A percentile compares a stretch with the other conserved stretches of the same genome.
These are phyloP conservation scores for Boletus sensibilis DNA, from an alignment of 768 basidiomycete genomes.

Conservation along the genomic window DNA sequence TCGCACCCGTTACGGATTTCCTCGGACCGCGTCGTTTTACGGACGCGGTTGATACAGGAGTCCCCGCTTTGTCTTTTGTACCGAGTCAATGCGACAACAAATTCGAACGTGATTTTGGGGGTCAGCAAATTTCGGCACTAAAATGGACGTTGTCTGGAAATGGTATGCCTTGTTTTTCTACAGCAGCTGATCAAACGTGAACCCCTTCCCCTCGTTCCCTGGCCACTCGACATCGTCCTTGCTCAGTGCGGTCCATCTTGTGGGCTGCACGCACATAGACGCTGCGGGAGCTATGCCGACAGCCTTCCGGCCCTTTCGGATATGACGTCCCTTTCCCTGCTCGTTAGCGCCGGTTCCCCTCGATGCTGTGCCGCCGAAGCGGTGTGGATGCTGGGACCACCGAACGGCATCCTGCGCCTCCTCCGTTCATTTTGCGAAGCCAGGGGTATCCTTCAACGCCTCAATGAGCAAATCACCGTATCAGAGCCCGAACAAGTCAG, in stretches of 20 bases:
- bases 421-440: background rate
- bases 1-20: background rate
- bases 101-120: background rate
- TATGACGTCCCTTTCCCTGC: background rate
- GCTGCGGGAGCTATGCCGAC: conserved; percentile 2
- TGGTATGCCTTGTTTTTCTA: conserved; percentile 22
- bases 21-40: background rate
- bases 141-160: conserved; percentile 17
- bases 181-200: conserved; percentile 3
- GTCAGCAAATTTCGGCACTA: conserved; percentile 1
- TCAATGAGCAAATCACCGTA: background rate
- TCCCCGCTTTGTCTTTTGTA: background rate
- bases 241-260: background rate
- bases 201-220: background rate
- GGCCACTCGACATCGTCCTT: background rate
- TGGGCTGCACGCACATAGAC: background rate
- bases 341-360: background rate
- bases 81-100: conserved; percentile 5
- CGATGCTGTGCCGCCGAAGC: conserved; percentile 26
- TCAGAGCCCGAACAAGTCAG: background rate
- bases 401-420: conserved; percentile 21
- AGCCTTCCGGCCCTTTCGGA: background rate
- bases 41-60: background rate
- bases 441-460: background rate
- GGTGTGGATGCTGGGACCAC: conserved; percentile 18